phyloP scores from a whole-genome alignment of 768 basidiomycete genomes.

The Pulveroboletus sp. region DNA sequence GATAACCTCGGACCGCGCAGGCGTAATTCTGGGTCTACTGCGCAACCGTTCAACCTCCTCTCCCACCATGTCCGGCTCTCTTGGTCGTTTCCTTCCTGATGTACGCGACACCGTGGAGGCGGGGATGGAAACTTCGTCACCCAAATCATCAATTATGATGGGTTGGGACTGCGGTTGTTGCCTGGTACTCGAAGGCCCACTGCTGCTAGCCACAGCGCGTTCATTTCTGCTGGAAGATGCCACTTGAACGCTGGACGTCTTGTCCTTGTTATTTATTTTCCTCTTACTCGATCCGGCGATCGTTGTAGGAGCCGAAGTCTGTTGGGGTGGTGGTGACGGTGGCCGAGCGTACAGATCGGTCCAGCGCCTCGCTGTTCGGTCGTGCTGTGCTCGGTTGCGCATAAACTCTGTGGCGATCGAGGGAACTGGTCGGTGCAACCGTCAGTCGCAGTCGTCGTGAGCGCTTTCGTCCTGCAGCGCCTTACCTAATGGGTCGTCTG shows the following conservation, averaged over 20 bases:
- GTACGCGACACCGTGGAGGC: neutral
- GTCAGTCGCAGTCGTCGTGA: neutral
- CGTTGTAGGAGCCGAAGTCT: conserved; percentile 11
- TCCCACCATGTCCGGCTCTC: conserved; percentile 24
- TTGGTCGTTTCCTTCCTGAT: conserved; percentile 36
- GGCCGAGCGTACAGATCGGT: conserved; percentile 68
- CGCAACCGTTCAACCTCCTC: conserved; percentile 27
- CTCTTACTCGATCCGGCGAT: conserved; percentile 3
- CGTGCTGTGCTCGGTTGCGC: conserved; percentile 66
- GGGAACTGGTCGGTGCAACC: conserved; percentile 45
- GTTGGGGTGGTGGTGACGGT: conserved; percentile 23
- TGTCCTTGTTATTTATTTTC: conserved; percentile 39
- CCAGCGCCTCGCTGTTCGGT: conserved; percentile 77
- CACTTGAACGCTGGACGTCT: conserved; percentile 10
- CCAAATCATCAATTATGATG: conserved; percentile 33
- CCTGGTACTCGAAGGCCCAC: conserved; percentile 14
- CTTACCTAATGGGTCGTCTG: conserved; percentile 73
- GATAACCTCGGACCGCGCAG: conserved; percentile 38
- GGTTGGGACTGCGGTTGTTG: conserved; percentile 15
- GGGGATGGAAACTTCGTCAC: conserved; percentile 22
- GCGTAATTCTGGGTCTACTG: conserved; percentile 17
- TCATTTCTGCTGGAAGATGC: conserved; percentile 6
- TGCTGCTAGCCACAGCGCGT: conserved; percentile 1
- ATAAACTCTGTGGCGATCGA: conserved; percentile 69
- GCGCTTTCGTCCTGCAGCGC: neutral